Evolutionary conservation across 2,329 filamentous ascomycete genomes (phyloP), one percentile per base, ranked within the genome.

Genomic region (Macroventuria anomochaeta): DNA sequence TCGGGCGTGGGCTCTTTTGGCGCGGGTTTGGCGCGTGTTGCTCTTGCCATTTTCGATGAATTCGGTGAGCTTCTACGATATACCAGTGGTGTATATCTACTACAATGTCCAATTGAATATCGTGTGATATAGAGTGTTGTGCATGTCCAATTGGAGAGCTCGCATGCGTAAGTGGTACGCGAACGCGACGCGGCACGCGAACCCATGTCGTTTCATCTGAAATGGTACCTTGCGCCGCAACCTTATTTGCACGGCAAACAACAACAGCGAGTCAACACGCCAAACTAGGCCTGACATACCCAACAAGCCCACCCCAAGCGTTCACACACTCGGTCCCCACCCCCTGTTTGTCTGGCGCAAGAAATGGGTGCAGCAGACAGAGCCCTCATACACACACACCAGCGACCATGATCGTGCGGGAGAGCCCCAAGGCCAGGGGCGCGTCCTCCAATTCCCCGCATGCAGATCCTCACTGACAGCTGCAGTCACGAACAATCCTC

Each of bases 381-480:
- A n/a, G 40, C 49, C 37, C 51, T 34, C 12, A 4, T 38, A 47
- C 50, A 51, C 57, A 53, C 62, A 59, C 58, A 62, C 40, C 58
- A 63, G 56, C 63, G 63, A 66, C 55, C 68, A 78, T 80, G 69
- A 77, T 80, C 50, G 73, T 79, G 52, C 74, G 78, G 62, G 77
- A 80, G 66, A 80, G 79, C 53, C 77, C 79, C 13, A 78, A 75
- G 55, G 71, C 74, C 32, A 74, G 73, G 61, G 70, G 75, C 74
- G 72, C 58, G 63, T 53, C 36, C 39, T 28, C 29, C 29, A 18
- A 32, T 34, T 15, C 28, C 31, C 23, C 39, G 44, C 41, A 32
- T 31, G 39, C 34, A 40, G 29, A 48, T 21, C 31, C 28, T n/a
- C 55, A 44, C 64, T 71, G 46, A 72, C 46, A 28, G 8, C 15